These are phyloP conservation scores for Hypoxylon cercidicola DNA, from an alignment of 495 filamentous ascomycete genomes.

Conservation along the genomic window DNA sequence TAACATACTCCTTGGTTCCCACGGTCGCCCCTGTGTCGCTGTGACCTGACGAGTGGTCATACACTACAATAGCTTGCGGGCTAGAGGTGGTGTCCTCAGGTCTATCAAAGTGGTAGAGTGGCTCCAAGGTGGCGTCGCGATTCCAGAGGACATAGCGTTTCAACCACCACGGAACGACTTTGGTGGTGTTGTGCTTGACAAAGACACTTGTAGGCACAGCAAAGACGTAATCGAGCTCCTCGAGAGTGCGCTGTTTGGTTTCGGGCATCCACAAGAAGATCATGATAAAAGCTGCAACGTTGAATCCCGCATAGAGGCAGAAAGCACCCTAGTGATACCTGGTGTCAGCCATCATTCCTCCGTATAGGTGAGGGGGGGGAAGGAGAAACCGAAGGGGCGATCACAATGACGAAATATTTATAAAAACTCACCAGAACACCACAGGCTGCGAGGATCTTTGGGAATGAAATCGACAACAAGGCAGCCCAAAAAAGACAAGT, in stretches of 20 bases:
- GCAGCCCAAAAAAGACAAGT: conserved; percentile 80
- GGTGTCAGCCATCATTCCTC: conserved; percentile 15
- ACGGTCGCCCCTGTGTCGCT: conserved; percentile 23
- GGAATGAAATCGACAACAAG: conserved; percentile 75
- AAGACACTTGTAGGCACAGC: conserved; percentile 61
- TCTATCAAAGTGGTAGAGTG: conserved; percentile 55
- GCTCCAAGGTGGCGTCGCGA: conserved; percentile 52
- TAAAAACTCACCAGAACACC: conserved; percentile 54
- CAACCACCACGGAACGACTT: conserved; percentile 64
- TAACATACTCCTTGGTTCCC: conserved; percentile 11
- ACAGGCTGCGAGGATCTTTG: conserved; percentile 68
- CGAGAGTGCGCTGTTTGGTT: conserved; percentile 81
- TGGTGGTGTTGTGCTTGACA: conserved; percentile 59
- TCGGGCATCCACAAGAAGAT: conserved; percentile 82
- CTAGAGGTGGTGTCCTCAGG: background rate
- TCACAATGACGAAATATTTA: conserved; percentile 50
- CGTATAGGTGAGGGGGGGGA: background rate
- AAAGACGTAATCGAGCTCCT: conserved; percentile 70
- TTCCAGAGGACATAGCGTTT: conserved; percentile 59
- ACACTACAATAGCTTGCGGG: conserved; percentile 3
- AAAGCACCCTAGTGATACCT: conserved; percentile 53
- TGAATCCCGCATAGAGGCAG: conserved; percentile 73
- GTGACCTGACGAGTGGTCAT: conserved; percentile 1
- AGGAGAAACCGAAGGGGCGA: background rate
- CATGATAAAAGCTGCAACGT: conserved; percentile 72